Percentiles rank a stretch among this genome's conserved stretches.
These are phyloP conservation scores for Kokia cookei DNA, from an alignment of 441 rosid genomes.

Conservation along the genomic window DNA sequence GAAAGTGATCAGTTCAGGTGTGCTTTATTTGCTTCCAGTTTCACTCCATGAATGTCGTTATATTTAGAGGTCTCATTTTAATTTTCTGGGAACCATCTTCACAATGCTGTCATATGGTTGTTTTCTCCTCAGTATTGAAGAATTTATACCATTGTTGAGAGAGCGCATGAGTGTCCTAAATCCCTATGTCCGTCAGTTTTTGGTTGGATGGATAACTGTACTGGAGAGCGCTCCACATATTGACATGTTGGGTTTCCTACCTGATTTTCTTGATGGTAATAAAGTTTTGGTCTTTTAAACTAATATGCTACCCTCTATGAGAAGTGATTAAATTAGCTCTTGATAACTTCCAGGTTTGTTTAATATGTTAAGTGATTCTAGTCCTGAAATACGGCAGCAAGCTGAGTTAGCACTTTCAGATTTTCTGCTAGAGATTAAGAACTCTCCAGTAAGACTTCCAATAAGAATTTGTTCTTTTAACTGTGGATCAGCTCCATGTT, in stretches of 20 bases:
- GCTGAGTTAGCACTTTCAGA: slow-evolving; percentile 99
- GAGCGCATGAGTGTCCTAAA: slow-evolving; percentile 98
- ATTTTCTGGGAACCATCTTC: not conserved
- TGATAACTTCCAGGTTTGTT: slow-evolving; percentile 71
- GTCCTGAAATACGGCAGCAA: slow-evolving; percentile 98
- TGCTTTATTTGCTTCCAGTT: slow-evolving; percentile 12
- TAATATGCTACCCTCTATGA: not conserved
- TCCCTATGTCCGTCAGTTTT: slow-evolving; percentile 96
- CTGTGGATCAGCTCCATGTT: not conserved
- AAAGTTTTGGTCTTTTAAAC: not conserved
- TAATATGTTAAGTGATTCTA: slow-evolving; percentile 97
- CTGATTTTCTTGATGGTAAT: slow-evolving; percentile 99
- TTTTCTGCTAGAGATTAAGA: slow-evolving; percentile 99
- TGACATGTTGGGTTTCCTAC: slow-evolving; percentile 99
- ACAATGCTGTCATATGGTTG: slow-evolving; percentile 11
- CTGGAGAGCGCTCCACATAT: slow-evolving; percentile 99
- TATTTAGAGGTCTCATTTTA: not conserved
- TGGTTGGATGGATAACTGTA: slow-evolving; percentile 99
- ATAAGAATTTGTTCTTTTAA: slow-evolving; percentile 6
- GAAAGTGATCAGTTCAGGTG: slow-evolving; percentile 99
- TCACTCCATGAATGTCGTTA: not conserved
- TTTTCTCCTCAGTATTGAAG: slow-evolving; percentile 79
- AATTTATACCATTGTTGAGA: slow-evolving; percentile 91
- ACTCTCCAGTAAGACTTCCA: slow-evolving; percentile 91
- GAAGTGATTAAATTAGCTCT: slow-evolving; percentile 3